These are phyloP conservation scores for Farysia itapuensis DNA, from an alignment of 1,284 basidiomycete genomes.

Conservation along the genomic window DNA sequence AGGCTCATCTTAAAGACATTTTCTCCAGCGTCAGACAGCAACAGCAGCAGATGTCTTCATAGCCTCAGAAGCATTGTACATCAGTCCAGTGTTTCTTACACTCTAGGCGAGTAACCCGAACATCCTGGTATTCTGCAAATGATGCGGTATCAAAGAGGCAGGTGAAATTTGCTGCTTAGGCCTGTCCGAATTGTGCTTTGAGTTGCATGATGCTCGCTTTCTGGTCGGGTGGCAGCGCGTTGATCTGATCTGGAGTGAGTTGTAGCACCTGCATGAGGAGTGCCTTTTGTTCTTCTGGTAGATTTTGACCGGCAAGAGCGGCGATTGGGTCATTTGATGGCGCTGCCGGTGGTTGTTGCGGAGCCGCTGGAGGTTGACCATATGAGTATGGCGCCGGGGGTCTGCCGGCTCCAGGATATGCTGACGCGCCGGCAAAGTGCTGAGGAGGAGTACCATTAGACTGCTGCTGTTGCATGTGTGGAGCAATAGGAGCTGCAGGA, in stretches of 20 bases:
- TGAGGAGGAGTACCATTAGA: slow-evolving; percentile 31
- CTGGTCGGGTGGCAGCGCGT: slow-evolving; percentile 77
- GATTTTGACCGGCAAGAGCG: slow-evolving; percentile 28
- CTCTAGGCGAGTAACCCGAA: neutral
- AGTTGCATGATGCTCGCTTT: slow-evolving; percentile 77
- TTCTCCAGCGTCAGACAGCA: slow-evolving; percentile 30
- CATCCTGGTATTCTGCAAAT: neutral
- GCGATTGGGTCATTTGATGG: slow-evolving; percentile 32
- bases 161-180: too few relatives aligned
- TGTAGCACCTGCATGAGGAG: slow-evolving; percentile 72
- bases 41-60: slow-evolving; percentile 14
- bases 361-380: slow-evolving; percentile 9
- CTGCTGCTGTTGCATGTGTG: slow-evolving; percentile 26
- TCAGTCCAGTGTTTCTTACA: neutral
- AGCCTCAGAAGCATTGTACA: too few relatives aligned
- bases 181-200: slow-evolving; percentile 56
- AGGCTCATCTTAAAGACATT: slow-evolving; percentile 38
- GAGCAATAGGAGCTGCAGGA: slow-evolving; percentile 10
- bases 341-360: slow-evolving; percentile 9
- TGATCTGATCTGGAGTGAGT: slow-evolving; percentile 84
- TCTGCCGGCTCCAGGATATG: slow-evolving; percentile 8
- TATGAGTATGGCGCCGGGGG: slow-evolving; percentile 13
- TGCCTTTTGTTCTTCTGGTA: slow-evolving; percentile 50
- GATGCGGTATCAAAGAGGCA: too few relatives aligned
- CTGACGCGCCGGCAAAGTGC: slow-evolving; percentile 13